Evolutionary conservation across 345 rosid species (phyloP).

Genomic region (Hibiscus syriacus): DNA sequence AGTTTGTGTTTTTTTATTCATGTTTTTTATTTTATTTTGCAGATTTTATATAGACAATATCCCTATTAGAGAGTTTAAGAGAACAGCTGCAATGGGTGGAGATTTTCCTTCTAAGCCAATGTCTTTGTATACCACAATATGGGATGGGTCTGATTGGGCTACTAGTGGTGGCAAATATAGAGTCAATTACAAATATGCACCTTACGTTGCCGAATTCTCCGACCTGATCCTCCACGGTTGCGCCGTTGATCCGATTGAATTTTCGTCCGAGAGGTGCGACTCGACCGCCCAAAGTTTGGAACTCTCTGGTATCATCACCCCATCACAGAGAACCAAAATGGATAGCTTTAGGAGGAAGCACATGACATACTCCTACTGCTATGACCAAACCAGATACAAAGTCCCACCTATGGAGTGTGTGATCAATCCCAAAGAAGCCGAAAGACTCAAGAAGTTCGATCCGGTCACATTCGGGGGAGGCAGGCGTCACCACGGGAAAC

Average conservation of each 20-base stretch:
- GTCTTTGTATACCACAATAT: slow-evolving; percentile 90
- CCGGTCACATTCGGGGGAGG: slow-evolving; percentile 75
- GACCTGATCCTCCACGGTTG: slow-evolving; percentile 81
- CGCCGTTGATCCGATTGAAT: slow-evolving; percentile 70
- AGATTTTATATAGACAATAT: slow-evolving; percentile 77
- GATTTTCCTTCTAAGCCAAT: slow-evolving; percentile 92
- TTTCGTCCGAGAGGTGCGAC: slow-evolving; percentile 47
- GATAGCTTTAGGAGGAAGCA: slow-evolving; percentile 56
- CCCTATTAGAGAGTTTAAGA: slow-evolving; percentile 73
- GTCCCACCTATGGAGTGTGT: slow-evolving; percentile 62
- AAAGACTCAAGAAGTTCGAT: slow-evolving; percentile 53
- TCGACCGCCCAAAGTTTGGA: slow-evolving; percentile 19
- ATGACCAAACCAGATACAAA: slow-evolving; percentile 67
- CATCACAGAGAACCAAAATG: slow-evolving; percentile 53
- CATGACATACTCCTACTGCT: slow-evolving; percentile 93
- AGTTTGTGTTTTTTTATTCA: background rate
- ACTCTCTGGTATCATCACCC: slow-evolving; percentile 31
- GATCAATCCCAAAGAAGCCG: slow-evolving; percentile 47
- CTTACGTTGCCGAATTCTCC: slow-evolving; percentile 57
- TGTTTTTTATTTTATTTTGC: slow-evolving; percentile 12
- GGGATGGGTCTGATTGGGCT: slow-evolving; percentile 98
- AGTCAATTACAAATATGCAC: slow-evolving; percentile 92
- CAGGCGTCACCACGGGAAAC: slow-evolving; percentile 41
- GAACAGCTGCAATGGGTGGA: slow-evolving; percentile 67
- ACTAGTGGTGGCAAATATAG: slow-evolving; percentile 91